Evolutionary conservation across 768 basidiomycete genomes (phyloP), one percentile per base, ranked within the genome.

Genomic region (Phlebiopsis flavidoalba): DNA sequence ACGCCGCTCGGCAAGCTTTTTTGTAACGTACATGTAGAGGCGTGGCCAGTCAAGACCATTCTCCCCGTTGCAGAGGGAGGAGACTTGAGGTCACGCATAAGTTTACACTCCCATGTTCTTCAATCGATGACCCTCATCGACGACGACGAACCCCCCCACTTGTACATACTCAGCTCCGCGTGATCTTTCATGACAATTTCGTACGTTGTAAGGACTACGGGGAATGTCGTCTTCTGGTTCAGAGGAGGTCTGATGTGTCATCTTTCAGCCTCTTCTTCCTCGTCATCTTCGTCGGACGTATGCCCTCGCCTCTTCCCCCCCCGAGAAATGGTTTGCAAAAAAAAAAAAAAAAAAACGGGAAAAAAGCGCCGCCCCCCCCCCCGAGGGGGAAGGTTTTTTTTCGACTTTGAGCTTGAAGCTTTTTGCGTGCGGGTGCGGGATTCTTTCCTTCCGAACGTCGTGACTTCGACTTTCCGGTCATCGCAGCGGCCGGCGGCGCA

Each of bases 21-120:
- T 19, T 45, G 37, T 11, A n/a, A 74, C 86, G 59, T 62, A 95
- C 95, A 74, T 98, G 95, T 40, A 99, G 75, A 7, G 97, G 97
- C 17, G 97, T 99, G 33, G n/a, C 97, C 97, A 0, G 95, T 98
- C 63, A 99, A 74, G 60, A 99, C 89, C 84, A 98, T 89, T 51
- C 97, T 79, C 46, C 93, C 92, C 0, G 89, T 93, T 57, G 87
- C 87, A 1, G n/a, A n/a, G 78, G 76, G 70, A 94, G n/a, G 95
- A 67, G 85, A 84, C 76, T 95, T 95, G 65, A 99, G 89, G 72
- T 96, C 93, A 60, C 81, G 80, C 74, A 98, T 91, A 15, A 98
- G 83, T 76, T 84, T 88, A 73, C 93, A 94, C 68, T 98, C 84
- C n/a, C 60, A 96, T 78, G 68, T 99, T 99, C 78, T 98, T 98